Percentiles rank a stretch among this genome's conserved stretches.
Conservation (phyloP, 805 yeast species). For the Nakazawaea holstii region DNA sequence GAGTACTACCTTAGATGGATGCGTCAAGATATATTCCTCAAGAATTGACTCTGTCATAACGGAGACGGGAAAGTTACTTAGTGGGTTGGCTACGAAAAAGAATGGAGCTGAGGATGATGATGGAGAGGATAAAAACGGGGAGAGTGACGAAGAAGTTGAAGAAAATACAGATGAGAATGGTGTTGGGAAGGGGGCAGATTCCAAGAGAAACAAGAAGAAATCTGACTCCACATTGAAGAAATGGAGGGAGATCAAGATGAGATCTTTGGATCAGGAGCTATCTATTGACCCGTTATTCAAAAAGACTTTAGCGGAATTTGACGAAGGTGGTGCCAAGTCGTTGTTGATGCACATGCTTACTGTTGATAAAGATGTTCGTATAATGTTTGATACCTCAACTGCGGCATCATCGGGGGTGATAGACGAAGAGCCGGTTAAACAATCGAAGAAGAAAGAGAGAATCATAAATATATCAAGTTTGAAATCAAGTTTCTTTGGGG, state of each 20-base stretch:
- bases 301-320: conserved; percentile 70
- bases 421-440: background rate
- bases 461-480: conserved; percentile 5
- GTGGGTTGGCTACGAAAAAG: conserved; percentile 58
- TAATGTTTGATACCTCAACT: conserved; percentile 59
- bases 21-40: conserved; percentile 44
- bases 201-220: conserved; percentile 17
- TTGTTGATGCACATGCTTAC: conserved; percentile 57
- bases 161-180: conserved; percentile 14
- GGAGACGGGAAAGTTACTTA: conserved; percentile 38
- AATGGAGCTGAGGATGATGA: conserved; percentile 17
- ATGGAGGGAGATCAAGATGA: conserved; percentile 46
- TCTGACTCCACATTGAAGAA: conserved; percentile 43
- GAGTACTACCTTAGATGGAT: conserved; percentile 48
- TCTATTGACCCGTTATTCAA: conserved; percentile 72
- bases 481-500: background rate
- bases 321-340: conserved; percentile 79
- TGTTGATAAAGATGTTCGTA: conserved; percentile 46
- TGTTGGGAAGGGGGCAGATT: conserved; percentile 21
- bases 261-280: conserved; percentile 57
- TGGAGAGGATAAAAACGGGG: conserved; percentile 18
- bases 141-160: conserved; percentile 19
- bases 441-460: conserved; percentile 11
- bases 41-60: conserved; percentile 37
- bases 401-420: conserved; percentile 21